These are phyloP conservation scores for Solanum aculeatissimum DNA, from an alignment of 305 asterid genomes.

Conservation along the genomic window DNA sequence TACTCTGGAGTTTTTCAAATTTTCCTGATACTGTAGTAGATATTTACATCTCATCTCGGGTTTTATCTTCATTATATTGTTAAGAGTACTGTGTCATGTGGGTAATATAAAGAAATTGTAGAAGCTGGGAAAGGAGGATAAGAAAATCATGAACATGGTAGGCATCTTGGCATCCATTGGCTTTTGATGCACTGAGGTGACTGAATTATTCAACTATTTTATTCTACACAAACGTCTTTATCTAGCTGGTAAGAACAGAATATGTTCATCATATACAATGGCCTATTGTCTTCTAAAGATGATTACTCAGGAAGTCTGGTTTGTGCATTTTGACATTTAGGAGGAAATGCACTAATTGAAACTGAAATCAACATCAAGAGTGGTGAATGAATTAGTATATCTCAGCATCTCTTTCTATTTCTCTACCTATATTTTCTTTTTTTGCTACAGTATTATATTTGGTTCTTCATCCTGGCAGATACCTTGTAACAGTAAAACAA, in stretches of 20 bases:
- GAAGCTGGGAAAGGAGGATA: not conserved
- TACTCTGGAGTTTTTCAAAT: not conserved
- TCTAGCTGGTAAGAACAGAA: not conserved
- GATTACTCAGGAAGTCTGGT: not conserved
- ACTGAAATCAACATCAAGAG: not conserved
- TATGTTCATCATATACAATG: not conserved
- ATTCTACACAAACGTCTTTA: not conserved
- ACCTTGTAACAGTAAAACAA: not conserved
- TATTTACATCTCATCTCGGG: not conserved
- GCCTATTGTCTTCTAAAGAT: not conserved
- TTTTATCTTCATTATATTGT: not conserved
- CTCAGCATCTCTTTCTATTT: not conserved
- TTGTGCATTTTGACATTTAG: not conserved
- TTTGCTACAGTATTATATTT: not conserved
- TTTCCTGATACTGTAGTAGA: not conserved
- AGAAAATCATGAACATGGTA: not conserved
- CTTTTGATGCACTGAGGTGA: not conserved
- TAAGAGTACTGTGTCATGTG: not conserved
- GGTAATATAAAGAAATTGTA: not conserved
- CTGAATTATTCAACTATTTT: not conserved
- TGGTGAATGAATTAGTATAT: not conserved
- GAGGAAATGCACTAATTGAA: not conserved
- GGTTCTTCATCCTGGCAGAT: not conserved
- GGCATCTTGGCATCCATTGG: not conserved
- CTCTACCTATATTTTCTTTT: not conserved